Evolutionary conservation across 768 basidiomycete species (phyloP).

Genomic region (Pleurotus tuber-regium): DNA sequence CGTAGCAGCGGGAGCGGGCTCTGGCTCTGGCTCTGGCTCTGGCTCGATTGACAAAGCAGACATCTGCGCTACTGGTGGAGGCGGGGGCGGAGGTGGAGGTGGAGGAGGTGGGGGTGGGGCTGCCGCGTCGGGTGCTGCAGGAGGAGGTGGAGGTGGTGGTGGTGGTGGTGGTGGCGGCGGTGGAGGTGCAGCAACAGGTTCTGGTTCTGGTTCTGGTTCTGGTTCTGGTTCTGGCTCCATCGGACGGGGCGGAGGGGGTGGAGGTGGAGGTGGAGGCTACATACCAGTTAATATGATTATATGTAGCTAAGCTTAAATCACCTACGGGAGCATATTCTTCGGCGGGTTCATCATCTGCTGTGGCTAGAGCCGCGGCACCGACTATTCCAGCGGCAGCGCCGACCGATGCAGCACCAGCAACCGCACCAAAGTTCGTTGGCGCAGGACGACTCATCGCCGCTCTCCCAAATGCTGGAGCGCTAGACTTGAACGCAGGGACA

Average conservation of each 20-base stretch:
- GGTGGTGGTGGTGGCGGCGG: slow-evolving; percentile 33
- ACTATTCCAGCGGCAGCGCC: slow-evolving; percentile 35
- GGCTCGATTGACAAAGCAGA: slow-evolving; percentile 34
- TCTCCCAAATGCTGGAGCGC: slow-evolving; percentile 46
- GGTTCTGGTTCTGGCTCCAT: slow-evolving; percentile 29
- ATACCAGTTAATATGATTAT: not conserved
- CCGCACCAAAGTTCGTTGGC: slow-evolving; percentile 44
- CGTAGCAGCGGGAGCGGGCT: slow-evolving; percentile 21
- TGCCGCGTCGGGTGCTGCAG: slow-evolving; percentile 25
- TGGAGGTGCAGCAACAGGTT: slow-evolving; percentile 34
- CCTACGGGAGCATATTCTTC: not conserved
- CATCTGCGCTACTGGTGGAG: slow-evolving; percentile 41
- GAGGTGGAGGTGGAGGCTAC: slow-evolving; percentile 38
- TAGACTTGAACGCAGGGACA: slow-evolving; percentile 38
- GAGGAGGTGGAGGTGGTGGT: slow-evolving; percentile 24
- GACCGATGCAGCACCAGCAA: slow-evolving; percentile 27
- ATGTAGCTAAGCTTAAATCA: not conserved
- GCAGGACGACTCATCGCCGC: slow-evolving; percentile 33
- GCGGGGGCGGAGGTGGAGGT: slow-evolving; percentile 34
- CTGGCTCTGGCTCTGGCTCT: slow-evolving; percentile 34
- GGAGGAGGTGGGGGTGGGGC: slow-evolving; percentile 41
- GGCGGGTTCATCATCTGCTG: slow-evolving; percentile 31
- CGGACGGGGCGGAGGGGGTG: slow-evolving; percentile 29
- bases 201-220: slow-evolving; percentile 24
- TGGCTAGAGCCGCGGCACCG: slow-evolving; percentile 29